A percentile compares a stretch with the other conserved stretches of the same genome.
These are phyloP conservation scores for Suillus subalutaceus DNA, from an alignment of 768 basidiomycete species.

Conservation along the genomic window DNA sequence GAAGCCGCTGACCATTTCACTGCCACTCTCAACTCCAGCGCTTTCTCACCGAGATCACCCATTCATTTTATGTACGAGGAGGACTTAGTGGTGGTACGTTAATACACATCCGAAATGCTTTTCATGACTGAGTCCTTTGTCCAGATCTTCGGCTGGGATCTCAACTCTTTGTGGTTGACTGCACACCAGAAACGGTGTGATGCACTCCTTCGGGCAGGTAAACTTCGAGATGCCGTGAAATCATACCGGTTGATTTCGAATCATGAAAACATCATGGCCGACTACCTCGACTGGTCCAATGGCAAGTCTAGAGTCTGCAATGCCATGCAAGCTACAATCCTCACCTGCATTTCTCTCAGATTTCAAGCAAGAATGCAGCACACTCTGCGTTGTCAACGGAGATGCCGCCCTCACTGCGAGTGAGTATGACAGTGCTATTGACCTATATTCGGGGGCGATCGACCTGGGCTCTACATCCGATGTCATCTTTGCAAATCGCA, in stretches of 20 bases:
- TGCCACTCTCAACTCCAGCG: neutral
- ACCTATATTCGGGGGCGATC: neutral
- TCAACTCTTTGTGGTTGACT: neutral
- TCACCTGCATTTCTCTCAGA: neutral
- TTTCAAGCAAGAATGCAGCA: neutral
- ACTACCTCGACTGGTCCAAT: neutral
- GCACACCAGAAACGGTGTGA: neutral
- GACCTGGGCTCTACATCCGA: neutral
- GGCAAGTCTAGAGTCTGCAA: neutral
- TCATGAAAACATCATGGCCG: neutral
- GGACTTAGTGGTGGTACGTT: neutral
- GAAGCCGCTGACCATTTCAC: neutral
- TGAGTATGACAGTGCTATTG: neutral
- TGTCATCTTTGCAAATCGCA: neutral
- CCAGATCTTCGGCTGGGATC: neutral
- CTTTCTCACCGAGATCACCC: neutral
- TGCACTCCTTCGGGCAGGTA: neutral
- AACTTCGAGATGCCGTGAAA: neutral
- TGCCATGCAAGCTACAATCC: neutral
- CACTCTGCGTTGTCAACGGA: neutral
- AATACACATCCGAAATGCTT: neutral
- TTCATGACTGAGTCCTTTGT: neutral
- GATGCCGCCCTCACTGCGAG: neutral
- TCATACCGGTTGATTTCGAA: neutral
- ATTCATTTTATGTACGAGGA: no score